phyloP scores from a whole-genome alignment of 2,329 filamentous ascomycete genomes.

The Fusarium nisikadoi region DNA sequence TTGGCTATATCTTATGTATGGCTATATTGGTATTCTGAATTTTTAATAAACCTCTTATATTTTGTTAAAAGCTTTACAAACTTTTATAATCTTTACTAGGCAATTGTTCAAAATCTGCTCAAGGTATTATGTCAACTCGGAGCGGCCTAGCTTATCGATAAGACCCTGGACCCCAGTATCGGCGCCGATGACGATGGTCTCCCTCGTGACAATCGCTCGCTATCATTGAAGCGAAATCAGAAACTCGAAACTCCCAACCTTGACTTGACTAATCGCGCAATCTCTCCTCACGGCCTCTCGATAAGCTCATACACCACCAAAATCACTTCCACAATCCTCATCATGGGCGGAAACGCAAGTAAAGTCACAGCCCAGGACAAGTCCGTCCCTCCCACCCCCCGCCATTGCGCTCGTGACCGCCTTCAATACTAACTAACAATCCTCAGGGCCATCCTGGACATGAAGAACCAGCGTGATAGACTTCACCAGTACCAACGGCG shows the following conservation, averaged over 20 bases:
- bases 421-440: constrained; percentile 19
- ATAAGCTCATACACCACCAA: constrained; percentile 6
- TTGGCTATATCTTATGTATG: too few relatives aligned
- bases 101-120: background rate
- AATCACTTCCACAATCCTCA: constrained; percentile 17
- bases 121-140: constrained; percentile 1
- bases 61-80: too few relatives aligned
- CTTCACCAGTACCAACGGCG: constrained; percentile 95
- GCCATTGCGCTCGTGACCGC: constrained; percentile 31
- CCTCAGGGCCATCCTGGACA: constrained; percentile 89
- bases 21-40: too few relatives aligned
- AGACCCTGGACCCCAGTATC: constrained; percentile 27
- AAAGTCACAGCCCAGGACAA: constrained; percentile 82
- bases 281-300: background rate
- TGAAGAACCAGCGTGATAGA: constrained; percentile 97
- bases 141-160: constrained; percentile 42
- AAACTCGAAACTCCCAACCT: background rate
- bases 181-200: constrained; percentile 42
- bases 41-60: too few relatives aligned
- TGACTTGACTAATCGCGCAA: constrained; percentile 1
- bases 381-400: constrained; percentile 59
- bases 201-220: constrained; percentile 42
- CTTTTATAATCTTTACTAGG: background rate
- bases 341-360: constrained; percentile 67
- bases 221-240: constrained; percentile 11